Percentiles rank a stretch among this genome's conserved stretches.
Conservation (phyloP, 2,329 filamentous ascomycete genomes). For the Exophiala dermatitidis region DNA sequence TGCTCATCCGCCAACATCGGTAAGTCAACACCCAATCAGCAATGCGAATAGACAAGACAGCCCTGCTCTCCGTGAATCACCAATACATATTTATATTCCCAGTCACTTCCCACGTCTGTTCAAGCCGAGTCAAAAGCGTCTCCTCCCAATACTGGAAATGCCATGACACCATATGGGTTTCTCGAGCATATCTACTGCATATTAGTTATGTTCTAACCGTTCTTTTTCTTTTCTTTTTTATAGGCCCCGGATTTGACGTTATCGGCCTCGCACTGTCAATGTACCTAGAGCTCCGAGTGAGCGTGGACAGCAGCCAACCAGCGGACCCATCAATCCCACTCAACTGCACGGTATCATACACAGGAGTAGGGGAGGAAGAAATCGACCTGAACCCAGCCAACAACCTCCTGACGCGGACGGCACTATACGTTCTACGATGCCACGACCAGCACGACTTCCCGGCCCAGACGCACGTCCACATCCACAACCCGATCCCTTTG, state of each 20-base stretch:
- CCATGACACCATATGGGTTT: no score
- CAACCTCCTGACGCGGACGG: slow-evolving; percentile 90
- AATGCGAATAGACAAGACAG: no score
- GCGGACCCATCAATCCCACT: slow-evolving; percentile 30
- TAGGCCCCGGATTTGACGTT: slow-evolving; percentile 85
- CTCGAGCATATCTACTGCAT: background rate
- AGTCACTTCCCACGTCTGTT: no score
- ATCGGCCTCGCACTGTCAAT: slow-evolving; percentile 88
- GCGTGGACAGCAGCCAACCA: slow-evolving; percentile 47
- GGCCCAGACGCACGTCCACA: slow-evolving; percentile 78
- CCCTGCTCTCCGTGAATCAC: no score
- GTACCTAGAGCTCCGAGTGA: slow-evolving; percentile 84
- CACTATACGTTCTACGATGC: slow-evolving; percentile 89
- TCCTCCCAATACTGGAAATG: no score
- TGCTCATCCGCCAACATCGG: slow-evolving; percentile 96
- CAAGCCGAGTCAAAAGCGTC: no score
- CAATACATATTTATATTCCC: no score
- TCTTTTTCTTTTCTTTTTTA: slow-evolving; percentile 1
- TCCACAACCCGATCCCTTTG: slow-evolving; percentile 90
- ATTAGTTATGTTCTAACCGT: background rate
- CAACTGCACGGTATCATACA: slow-evolving; percentile 87
- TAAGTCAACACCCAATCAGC: slow-evolving; percentile 23
- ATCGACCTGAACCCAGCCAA: slow-evolving; percentile 76
- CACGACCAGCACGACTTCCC: slow-evolving; percentile 82
- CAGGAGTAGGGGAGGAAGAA: slow-evolving; percentile 65